Evolutionary conservation across 495 filamentous ascomycete species (phyloP).

Genomic region (Penicillium macrosclerotiorum): DNA sequence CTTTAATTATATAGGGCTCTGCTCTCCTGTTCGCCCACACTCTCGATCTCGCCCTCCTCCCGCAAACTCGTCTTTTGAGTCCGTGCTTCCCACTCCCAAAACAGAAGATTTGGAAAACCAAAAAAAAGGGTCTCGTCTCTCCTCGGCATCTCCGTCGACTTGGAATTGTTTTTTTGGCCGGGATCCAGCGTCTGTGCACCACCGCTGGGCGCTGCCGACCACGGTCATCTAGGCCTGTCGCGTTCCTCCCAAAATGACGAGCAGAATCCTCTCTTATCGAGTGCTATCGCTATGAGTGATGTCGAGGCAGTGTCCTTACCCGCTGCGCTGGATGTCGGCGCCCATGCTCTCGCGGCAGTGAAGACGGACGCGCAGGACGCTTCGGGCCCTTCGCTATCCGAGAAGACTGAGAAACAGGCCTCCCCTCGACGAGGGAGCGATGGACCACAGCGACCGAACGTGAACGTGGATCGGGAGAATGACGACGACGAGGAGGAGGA

Average conservation of each 20-base stretch:
- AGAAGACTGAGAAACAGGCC: slow-evolving; percentile 18
- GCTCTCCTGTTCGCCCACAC: slow-evolving; percentile 2
- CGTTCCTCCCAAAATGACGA: slow-evolving; percentile 51
- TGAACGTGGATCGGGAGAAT: too few relatives aligned
- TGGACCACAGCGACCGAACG: slow-evolving; percentile 21
- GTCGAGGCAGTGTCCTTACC: slow-evolving; percentile 44
- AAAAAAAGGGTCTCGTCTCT: slow-evolving; percentile 11
- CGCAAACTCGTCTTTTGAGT: too few relatives aligned
- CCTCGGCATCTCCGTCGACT: slow-evolving; percentile 19
- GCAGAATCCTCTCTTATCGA: slow-evolving; percentile 41
- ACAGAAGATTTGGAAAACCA: too few relatives aligned
- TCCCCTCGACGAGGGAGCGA: slow-evolving; percentile 22
- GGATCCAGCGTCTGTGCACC: slow-evolving; percentile 39
- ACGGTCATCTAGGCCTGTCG: slow-evolving; percentile 32
- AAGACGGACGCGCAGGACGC: slow-evolving; percentile 26
- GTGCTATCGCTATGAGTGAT: slow-evolving; percentile 54
- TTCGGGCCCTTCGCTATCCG: slow-evolving; percentile 27
- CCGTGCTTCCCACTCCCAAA: too few relatives aligned
- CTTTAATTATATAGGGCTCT: slow-evolving; percentile 8
- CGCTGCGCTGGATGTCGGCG: slow-evolving; percentile 43
- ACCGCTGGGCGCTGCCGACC: slow-evolving; percentile 41
- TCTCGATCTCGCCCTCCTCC: neutral
- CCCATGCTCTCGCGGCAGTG: slow-evolving; percentile 34
- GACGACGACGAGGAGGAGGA: slow-evolving; percentile 23
- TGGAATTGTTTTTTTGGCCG: slow-evolving; percentile 12